Evolutionary conservation across 2,329 filamentous ascomycete genomes (phyloP).

Genomic region (Exophiala sp.): DNA sequence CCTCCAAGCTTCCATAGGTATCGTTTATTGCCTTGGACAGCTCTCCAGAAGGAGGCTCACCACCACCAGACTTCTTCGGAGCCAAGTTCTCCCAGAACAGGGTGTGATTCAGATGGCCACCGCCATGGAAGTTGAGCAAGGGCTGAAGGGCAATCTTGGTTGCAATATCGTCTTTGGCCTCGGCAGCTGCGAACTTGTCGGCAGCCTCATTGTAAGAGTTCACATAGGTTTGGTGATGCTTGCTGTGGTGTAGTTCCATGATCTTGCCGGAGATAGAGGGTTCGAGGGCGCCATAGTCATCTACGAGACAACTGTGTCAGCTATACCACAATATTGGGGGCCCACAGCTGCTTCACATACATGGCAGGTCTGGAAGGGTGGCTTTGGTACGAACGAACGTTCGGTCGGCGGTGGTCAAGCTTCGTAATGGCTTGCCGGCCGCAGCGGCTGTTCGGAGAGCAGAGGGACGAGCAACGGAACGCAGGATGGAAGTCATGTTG

Average conservation of each 20-base stretch:
- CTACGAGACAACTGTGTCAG: conserved; percentile 43
- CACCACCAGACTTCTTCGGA: conserved; percentile 56
- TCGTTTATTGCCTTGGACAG: conserved; percentile 54
- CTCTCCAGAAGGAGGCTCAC: conserved; percentile 55
- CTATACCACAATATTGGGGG: background rate
- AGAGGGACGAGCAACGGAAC: conserved; percentile 63
- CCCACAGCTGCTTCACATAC: too few relatives aligned
- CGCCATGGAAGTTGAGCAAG: conserved; percentile 79
- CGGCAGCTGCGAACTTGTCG: conserved; percentile 57
- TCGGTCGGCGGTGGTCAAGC: conserved; percentile 56
- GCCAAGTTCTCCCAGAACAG: conserved; percentile 75
- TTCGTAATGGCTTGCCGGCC: conserved; percentile 52
- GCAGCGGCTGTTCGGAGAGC: conserved; percentile 56
- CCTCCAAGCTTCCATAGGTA: conserved; percentile 54
- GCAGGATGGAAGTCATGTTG: conserved; percentile 70
- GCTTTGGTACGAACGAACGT: conserved; percentile 82
- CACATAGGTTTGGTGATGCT: conserved; percentile 90
- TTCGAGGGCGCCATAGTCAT: conserved; percentile 96
- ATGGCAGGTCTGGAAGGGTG: conserved; percentile 81
- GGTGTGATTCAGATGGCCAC: conserved; percentile 87
- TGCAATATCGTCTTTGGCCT: conserved; percentile 53
- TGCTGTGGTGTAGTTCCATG: conserved; percentile 91
- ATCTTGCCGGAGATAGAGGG: conserved; percentile 74
- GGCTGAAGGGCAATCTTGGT: conserved; percentile 62
- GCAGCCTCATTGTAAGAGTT: conserved; percentile 76